Conservation (phyloP, 495 filamentous ascomycete species). For the Xylaria cubensis region DNA sequence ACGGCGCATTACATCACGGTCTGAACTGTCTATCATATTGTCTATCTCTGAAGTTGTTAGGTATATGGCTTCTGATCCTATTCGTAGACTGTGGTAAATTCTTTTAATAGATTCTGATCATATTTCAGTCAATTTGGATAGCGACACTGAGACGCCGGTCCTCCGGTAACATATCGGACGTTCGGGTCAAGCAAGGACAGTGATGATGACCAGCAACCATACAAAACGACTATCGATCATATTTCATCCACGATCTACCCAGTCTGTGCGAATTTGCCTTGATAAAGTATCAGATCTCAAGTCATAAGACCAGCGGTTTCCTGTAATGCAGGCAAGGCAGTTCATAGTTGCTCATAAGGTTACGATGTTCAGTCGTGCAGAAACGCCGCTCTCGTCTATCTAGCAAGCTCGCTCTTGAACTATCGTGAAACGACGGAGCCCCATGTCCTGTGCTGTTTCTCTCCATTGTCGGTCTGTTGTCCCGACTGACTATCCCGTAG, state of each 20-base stretch:
- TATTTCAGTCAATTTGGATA: background rate
- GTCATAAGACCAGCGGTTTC: background rate
- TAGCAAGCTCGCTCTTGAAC: background rate
- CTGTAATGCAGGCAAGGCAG: too few relatives aligned
- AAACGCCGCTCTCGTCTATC: background rate
- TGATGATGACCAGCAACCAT: background rate
- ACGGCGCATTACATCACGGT: background rate
- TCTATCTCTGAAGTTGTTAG: background rate
- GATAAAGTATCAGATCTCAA: background rate
- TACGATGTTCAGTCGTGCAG: background rate
- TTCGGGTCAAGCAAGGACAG: background rate
- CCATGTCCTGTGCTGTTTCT: background rate
- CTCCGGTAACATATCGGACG: background rate
- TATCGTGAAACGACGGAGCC: slow-evolving; percentile 4
- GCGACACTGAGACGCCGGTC: background rate
- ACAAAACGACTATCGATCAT: background rate
- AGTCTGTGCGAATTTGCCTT: background rate
- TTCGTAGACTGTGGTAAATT: too few relatives aligned
- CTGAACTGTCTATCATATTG: background rate
- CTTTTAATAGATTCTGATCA: background rate
- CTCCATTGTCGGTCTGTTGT: background rate
- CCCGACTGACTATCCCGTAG: background rate
- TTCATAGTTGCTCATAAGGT: background rate
- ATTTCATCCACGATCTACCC: background rate
- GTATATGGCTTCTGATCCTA: background rate